phyloP scores from a whole-genome alignment of 106 monocot genomes.

The Gastrodia elata region DNA sequence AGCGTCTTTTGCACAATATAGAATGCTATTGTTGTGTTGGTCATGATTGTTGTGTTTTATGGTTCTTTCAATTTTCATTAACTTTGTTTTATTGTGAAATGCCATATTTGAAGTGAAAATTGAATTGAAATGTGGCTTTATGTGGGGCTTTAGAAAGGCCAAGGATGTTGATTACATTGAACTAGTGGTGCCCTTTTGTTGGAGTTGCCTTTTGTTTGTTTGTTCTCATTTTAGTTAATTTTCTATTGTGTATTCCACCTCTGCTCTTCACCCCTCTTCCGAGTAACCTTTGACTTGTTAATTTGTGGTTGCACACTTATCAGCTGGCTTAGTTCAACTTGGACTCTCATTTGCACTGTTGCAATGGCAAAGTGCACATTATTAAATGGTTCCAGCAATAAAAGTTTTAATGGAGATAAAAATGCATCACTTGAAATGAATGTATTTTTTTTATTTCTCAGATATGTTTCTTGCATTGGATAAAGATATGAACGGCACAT shows the following conservation, averaged over 20 bases:
- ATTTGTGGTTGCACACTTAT: not conserved
- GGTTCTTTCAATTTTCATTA: not conserved
- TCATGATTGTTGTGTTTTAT: no score
- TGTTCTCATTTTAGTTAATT: not conserved
- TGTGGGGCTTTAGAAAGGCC: not conserved
- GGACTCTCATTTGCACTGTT: not conserved
- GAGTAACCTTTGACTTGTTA: not conserved
- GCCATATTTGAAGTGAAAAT: not conserved
- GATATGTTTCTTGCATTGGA: conserved; percentile 99
- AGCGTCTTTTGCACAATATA: not conserved
- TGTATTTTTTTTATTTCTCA: conserved; percentile 22
- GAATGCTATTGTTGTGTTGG: not conserved
- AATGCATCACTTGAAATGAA: not conserved
- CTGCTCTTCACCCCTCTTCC: not conserved
- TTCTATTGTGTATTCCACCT: not conserved
- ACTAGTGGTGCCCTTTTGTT: not conserved
- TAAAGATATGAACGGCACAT: conserved; percentile 88
- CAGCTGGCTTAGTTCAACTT: not conserved
- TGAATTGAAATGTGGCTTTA: not conserved
- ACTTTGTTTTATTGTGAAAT: not conserved
- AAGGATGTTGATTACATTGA: not conserved
- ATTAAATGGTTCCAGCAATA: not conserved
- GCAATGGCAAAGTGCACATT: not conserved
- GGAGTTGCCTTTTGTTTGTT: not conserved
- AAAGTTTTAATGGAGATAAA: not conserved